Evolutionary conservation across 2,329 filamentous ascomycete genomes (phyloP).

Genomic region (Fusarium buharicum): DNA sequence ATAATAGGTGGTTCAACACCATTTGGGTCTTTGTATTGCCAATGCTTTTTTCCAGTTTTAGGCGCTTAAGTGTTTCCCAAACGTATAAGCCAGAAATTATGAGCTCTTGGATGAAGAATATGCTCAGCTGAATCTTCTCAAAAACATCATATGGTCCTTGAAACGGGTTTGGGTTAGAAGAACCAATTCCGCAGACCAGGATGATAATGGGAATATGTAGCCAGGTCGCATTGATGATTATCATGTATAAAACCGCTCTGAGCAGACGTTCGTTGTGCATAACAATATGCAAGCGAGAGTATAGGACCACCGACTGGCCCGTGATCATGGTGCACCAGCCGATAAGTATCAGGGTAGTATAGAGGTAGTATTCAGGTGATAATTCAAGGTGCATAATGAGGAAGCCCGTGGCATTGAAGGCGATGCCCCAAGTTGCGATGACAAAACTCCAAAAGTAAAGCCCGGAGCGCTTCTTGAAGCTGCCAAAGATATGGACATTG

Average conservation of each 20-base stretch:
- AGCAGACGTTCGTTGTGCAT: conserved; percentile 61
- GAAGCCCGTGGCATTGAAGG: conserved; percentile 56
- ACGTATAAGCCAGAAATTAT: conserved; percentile 65
- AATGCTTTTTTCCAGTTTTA: conserved; percentile 54
- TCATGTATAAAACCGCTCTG: conserved; percentile 64
- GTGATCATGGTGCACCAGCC: conserved; percentile 64
- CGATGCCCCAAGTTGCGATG: conserved; percentile 48
- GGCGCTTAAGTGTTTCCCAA: conserved; percentile 60
- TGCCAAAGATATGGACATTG: conserved; percentile 45
- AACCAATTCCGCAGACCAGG: conserved; percentile 63
- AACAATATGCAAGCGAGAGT: conserved; percentile 70
- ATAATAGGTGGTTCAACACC: conserved; percentile 52
- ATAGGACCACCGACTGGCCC: conserved; percentile 69
- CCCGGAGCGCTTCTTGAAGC: conserved; percentile 48
- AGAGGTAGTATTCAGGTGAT: conserved; percentile 18
- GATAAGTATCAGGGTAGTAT: conserved; percentile 46
- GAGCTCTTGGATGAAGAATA: conserved; percentile 66
- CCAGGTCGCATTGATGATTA: conserved; percentile 63
- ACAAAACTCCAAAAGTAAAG: conserved; percentile 54
- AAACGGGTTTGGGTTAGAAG: conserved; percentile 38
- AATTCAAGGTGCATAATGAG: conserved; percentile 52
- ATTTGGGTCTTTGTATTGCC: conserved; percentile 25
- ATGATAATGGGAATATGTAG: conserved; percentile 65
- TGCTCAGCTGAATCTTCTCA: conserved; percentile 65
- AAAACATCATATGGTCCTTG: conserved; percentile 54